Conservation (phyloP, 2,329 filamentous ascomycete species). For the Lachnellula subtilissima region DNA sequence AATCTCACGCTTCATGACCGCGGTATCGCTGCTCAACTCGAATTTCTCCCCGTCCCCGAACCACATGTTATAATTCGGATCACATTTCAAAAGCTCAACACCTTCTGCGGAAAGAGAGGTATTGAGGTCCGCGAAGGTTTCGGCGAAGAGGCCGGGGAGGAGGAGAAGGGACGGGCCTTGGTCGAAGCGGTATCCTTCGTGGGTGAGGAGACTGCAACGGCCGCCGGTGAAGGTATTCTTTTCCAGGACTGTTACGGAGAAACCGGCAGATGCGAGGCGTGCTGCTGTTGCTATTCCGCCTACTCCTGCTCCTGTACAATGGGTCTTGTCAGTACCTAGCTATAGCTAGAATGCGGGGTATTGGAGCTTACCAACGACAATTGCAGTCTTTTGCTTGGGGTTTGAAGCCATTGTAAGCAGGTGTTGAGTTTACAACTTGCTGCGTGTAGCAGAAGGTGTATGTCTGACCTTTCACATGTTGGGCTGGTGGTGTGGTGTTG, state of each 20-base stretch:
- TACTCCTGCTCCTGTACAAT: slow-evolving; percentile 56
- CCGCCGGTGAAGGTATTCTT: slow-evolving; percentile 71
- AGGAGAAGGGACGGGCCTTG: slow-evolving; percentile 71
- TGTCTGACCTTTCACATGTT: slow-evolving; percentile 20
- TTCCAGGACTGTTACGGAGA: slow-evolving; percentile 70
- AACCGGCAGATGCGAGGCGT: slow-evolving; percentile 64
- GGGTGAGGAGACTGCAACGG: slow-evolving; percentile 60
- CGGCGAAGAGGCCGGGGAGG: slow-evolving; percentile 64
- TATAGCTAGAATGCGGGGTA: neutral
- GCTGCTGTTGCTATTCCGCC: slow-evolving; percentile 69
- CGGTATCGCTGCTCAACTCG: slow-evolving; percentile 60
- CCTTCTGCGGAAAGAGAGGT: slow-evolving; percentile 62
- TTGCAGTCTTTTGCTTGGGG: slow-evolving; percentile 39
- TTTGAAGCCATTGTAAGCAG: slow-evolving; percentile 25
- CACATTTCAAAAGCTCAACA: slow-evolving; percentile 65
- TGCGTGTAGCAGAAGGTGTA: neutral
- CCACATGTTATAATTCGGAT: slow-evolving; percentile 71
- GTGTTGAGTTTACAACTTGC: neutral
- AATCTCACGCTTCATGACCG: slow-evolving; percentile 66
- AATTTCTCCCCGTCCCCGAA: slow-evolving; percentile 64
- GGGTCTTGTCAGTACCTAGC: neutral
- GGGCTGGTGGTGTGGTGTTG: neutral
- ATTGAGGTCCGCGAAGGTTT: slow-evolving; percentile 64
- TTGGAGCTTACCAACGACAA: slow-evolving; percentile 45
- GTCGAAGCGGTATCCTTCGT: slow-evolving; percentile 64